Base-by-base conservation (phyloP, 129 eudicot species). In the Deinandra increscens region DNA sequence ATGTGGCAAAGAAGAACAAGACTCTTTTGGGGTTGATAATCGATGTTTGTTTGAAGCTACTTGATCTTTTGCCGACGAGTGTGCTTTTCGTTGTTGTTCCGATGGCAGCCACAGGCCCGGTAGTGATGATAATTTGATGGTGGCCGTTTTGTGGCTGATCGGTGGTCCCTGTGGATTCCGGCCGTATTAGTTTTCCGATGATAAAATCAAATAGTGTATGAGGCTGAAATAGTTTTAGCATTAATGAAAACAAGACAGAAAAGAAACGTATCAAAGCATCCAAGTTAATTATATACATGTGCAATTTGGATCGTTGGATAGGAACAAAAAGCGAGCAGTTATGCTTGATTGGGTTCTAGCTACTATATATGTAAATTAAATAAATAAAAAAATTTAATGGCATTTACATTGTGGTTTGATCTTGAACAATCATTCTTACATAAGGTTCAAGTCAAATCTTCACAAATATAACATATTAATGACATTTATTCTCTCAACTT, bases 1-100 rank as follows among this genome's bases (percentile, higher is more conserved):
- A 64, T 41, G 92, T 85, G 56, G 95, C 95, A 54, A 87, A 91
- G 79, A 91, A 69, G 83, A 87, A 67, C 18, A 91, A 78, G 68
- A 91, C 84, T 78, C 92, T 87, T 70, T 86, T 76, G 7, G 97
- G 95, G 17, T 84, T 85, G 60, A 80, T 37, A 45, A 79, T 59
- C 4, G 85, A 61, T 45, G 91, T 69, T 15, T 93, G 95, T 48
- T 74, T 83, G 68, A 87, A 87, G 33, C 96, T 80, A 50, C 67
- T 78, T 34, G 80, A 67, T 69, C 85, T 80, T 79, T 66, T 84
- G 55, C 78, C 72, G 18, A 69, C 61, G 15, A 49, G 41, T 76
- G 68, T 79, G 51, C 45, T 83, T 65, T 78, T 90, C 1, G 78
- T 68, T 18, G 39, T 4, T n/a, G 78, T 36, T 72, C 60, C 68